Percentiles rank a stretch among this genome's conserved stretches.
Evolutionary conservation across 2,329 filamentous ascomycete genomes (phyloP).

Genomic region (Phyllosticta paracitricarpa): DNA sequence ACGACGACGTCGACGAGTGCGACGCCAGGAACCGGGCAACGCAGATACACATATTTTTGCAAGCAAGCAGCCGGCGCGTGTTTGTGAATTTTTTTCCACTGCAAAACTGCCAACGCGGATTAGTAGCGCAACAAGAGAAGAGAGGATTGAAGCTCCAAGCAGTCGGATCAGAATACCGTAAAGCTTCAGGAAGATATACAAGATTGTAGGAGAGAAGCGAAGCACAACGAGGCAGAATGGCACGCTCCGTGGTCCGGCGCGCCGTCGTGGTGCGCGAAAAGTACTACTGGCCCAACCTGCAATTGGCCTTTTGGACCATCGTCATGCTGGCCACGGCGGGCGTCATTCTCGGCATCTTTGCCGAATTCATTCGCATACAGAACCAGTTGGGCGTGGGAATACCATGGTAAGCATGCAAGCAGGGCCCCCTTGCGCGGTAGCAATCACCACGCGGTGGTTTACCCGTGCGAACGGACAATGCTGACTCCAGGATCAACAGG

Average conservation of each 20-base stretch:
- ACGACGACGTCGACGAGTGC: too few species aligned
- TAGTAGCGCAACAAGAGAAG: neutral
- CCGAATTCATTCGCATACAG: slow-evolving; percentile 51
- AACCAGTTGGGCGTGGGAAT: slow-evolving; percentile 44
- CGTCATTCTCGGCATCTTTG: slow-evolving; percentile 50
- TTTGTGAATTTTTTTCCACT: neutral
- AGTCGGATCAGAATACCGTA: neutral
- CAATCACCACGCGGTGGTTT: slow-evolving; percentile 17
- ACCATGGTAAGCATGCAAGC: slow-evolving; percentile 42
- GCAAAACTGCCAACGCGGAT: neutral
- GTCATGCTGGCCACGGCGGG: slow-evolving; percentile 50
- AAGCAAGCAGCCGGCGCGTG: neutral
- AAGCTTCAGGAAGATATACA: neutral
- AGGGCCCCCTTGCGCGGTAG: neutral
- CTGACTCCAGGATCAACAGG: slow-evolving; percentile 30
- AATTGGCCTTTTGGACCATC: slow-evolving; percentile 56
- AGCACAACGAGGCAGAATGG: slow-evolving; percentile 17
- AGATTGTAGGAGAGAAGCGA: neutral
- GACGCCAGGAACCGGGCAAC: too few species aligned
- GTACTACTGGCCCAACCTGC: slow-evolving; percentile 56
- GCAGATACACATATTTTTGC: too few species aligned
- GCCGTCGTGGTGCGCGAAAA: slow-evolving; percentile 38
- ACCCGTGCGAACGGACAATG: slow-evolving; percentile 4
- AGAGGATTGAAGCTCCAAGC: neutral
- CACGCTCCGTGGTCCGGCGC: slow-evolving; percentile 28